Base-by-base conservation (phyloP, 192 early-diverging fungal genomes). In the Neocallimastix lanati region DNA sequence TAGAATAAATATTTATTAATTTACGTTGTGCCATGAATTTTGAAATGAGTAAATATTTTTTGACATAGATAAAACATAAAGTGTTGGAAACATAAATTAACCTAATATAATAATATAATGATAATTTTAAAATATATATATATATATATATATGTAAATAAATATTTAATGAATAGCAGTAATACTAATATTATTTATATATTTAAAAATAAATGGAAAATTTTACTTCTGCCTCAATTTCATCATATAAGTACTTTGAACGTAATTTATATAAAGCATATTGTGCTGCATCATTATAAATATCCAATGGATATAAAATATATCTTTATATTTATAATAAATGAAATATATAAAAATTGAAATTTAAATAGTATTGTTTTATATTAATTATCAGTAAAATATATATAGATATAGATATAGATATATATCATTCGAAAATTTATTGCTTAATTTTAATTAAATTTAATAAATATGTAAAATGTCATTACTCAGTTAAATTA, bases 61-160 rank as follows among this genome's bases (percentile, higher is more conserved):
- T 87, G 28, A 28, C 85, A 77, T 3, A 86, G 81, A 28, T 82
- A 79, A 83, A 89, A 84, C 18, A 88, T 85, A 16, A 89, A 80
- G 58, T 85, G 83, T 79, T 89, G 86, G 77, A 89, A 88, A 40
- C 87, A 89, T 9, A 89, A 80, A 37, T 86, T 87, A 78, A 87
- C 85, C 86, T 88, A 16, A 77, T 13, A 77, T 28, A 79, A 13
- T 13, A 13, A 30, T 77, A 29, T 67, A 67, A 30, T 29, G 76
- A 29, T 28, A 38, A 3, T 13, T 79, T 58, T 77, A 30, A 14
- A 12, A 30, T 28, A 33, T 7, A 76, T 29, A 12, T 33, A 80
- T 12, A 29, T n/a, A n/a, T n/a, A n/a, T n/a, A n/a, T n/a, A n/a
- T n/a, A n/a, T n/a, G n/a, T n/a, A n/a, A n/a, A n/a, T n/a, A n/a